A percentile compares a stretch with the other conserved stretches of the same genome.
Evolutionary conservation across 805 yeast genomes (phyloP).

Genomic region (Kazachstania africana): DNA sequence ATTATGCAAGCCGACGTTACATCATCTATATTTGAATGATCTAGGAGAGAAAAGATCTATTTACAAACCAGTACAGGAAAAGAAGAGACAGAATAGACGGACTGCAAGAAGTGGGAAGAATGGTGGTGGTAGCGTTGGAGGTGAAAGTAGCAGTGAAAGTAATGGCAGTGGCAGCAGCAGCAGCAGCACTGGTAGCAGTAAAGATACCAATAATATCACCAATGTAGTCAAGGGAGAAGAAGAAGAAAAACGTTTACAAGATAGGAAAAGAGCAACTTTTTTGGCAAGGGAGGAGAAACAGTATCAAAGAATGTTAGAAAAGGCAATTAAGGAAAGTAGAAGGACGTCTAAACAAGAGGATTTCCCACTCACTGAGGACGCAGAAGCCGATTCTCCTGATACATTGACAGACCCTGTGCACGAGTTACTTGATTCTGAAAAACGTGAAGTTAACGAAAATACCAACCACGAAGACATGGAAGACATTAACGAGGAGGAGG

Average conservation of each 20-base stretch:
- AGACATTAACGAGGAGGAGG: not conserved
- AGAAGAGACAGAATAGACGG: constrained; percentile 23
- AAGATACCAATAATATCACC: not conserved
- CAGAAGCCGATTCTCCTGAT: not conserved
- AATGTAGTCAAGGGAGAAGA: constrained; percentile 6
- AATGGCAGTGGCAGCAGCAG: not conserved
- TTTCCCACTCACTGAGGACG: constrained; percentile 1
- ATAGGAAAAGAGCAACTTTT: constrained; percentile 29
- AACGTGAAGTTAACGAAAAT: not conserved
- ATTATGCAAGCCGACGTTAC: constrained; percentile 75
- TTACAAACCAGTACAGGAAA: constrained; percentile 32
- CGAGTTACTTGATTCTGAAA: not conserved
- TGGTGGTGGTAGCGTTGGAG: not conserved
- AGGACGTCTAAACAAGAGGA: constrained; percentile 23
- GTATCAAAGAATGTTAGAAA: constrained; percentile 31
- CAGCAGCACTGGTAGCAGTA: not conserved
- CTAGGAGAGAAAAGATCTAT: constrained; percentile 17
- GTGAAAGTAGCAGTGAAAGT: not conserved
- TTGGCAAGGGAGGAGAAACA: constrained; percentile 34
- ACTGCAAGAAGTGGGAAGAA: constrained; percentile 5
- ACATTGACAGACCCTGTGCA: not conserved
- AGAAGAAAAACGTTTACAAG: constrained; percentile 18
- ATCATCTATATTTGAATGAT: constrained; percentile 27
- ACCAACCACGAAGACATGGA: not conserved
- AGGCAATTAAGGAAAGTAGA: constrained; percentile 31